These are phyloP conservation scores for Pseudotsuga menziesii DNA, from an alignment of 75 land plant genomes.

Conservation along the genomic window DNA sequence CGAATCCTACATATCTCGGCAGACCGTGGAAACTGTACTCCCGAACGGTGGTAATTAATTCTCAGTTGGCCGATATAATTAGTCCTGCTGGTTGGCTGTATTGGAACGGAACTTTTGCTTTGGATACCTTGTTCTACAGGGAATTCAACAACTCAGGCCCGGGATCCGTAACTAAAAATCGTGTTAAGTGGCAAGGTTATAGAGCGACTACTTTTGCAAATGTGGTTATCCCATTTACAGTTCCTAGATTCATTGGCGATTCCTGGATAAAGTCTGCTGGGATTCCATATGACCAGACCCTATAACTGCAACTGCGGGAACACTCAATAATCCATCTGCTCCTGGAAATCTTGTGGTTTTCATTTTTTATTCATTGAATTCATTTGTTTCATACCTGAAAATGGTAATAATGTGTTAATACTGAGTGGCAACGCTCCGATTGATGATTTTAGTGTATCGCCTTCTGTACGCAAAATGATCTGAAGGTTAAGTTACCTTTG, in stretches of 20 bases:
- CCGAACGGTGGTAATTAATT: conserved; percentile 31
- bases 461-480: too few relatives aligned
- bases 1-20: conserved; percentile 13
- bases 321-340: too few relatives aligned
- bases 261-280: conserved; percentile 27
- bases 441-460: too few relatives aligned
- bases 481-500: too few relatives aligned
- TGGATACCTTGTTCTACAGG: conserved; percentile 39
- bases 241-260: conserved; percentile 37
- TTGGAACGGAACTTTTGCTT: conserved; percentile 39
- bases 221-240: conserved; percentile 35
- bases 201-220: conserved; percentile 8
- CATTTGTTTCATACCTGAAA: too few relatives aligned
- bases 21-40: conserved; percentile 24
- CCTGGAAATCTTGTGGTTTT: too few relatives aligned
- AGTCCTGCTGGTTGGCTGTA: conserved; percentile 53
- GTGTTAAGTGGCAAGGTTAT: conserved; percentile 56
- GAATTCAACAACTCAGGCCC: conserved; percentile 54
- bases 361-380: too few relatives aligned
- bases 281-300: neutral
- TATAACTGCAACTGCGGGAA: neutral
- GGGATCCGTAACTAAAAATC: conserved; percentile 20
- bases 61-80: conserved; percentile 19
- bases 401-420: too few relatives aligned
- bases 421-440: too few relatives aligned